phyloP scores from a whole-genome alignment of 306 rosid species.

The Sesbania bispinosa region DNA sequence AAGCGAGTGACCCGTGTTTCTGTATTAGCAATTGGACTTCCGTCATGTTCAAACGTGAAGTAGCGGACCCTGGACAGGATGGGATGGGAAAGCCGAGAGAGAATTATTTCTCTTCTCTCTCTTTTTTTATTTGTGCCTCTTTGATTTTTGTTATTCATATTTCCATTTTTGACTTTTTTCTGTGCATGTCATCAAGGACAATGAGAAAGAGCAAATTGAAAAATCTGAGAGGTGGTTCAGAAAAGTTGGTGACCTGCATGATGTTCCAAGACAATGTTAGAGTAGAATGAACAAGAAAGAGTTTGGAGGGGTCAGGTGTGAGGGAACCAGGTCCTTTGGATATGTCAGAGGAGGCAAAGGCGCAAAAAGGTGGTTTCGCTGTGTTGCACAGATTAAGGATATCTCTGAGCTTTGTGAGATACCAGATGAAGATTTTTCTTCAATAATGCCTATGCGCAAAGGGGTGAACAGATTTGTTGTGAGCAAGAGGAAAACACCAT shows the following conservation, averaged over 20 bases:
- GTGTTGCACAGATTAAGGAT: slow-evolving; percentile 93
- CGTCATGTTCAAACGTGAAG: too few species aligned
- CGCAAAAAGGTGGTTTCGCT: slow-evolving; percentile 95
- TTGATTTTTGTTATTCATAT: too few species aligned
- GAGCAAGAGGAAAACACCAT: slow-evolving; percentile 94
- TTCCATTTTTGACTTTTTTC: too few species aligned
- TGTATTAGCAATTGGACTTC: too few species aligned
- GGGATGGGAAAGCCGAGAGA: too few species aligned
- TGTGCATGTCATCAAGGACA: slow-evolving; percentile 26
- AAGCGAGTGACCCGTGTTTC: too few species aligned
- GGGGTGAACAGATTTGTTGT: slow-evolving; percentile 99
- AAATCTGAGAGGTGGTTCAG: slow-evolving; percentile 91
- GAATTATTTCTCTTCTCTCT: too few species aligned
- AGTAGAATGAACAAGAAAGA: slow-evolving; percentile 68
- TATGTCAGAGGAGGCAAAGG: slow-evolving; percentile 99
- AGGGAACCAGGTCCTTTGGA: slow-evolving; percentile 89
- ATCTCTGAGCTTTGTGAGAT: slow-evolving; percentile 94
- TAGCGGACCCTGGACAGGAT: too few species aligned
- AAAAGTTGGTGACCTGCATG: slow-evolving; percentile 75
- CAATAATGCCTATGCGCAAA: slow-evolving; percentile 98
- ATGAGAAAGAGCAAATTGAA: slow-evolving; percentile 62
- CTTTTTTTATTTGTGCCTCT: too few species aligned
- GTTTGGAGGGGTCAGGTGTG: slow-evolving; percentile 97
- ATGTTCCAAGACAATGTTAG: slow-evolving; percentile 44
- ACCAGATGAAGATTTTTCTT: slow-evolving; percentile 98